Percentiles rank a stretch among this genome's conserved stretches.
Conservation (phyloP, 2,329 filamentous ascomycete genomes). For the Sporothrix schenckii region DNA sequence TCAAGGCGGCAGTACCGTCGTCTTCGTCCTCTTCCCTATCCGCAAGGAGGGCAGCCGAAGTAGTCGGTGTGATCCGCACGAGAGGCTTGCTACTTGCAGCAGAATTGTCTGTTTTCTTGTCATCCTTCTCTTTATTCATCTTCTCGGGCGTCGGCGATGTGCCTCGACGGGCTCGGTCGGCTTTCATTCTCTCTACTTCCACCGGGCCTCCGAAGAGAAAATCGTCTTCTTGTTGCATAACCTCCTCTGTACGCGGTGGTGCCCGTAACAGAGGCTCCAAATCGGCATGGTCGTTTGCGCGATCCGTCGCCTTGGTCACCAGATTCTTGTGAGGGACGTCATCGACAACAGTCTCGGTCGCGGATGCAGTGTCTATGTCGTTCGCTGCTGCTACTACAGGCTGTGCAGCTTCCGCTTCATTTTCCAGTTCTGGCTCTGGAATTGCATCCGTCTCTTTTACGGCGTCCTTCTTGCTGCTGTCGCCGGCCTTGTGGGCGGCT, state of each 20-base stretch:
- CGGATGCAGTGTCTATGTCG: neutral
- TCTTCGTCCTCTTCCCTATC: neutral
- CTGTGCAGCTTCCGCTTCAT: neutral
- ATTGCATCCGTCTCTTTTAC: neutral
- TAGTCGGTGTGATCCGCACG: constrained; percentile 46
- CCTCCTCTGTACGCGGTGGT: constrained; percentile 13
- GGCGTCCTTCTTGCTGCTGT: neutral
- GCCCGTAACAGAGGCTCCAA: neutral
- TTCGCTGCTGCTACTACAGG: constrained; percentile 12
- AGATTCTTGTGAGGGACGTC: neutral
- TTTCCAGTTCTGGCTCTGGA: neutral
- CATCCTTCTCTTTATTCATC: neutral
- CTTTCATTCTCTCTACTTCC: constrained; percentile 20
- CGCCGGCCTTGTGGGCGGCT: neutral
- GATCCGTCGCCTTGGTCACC: neutral
- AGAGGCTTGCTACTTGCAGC: neutral
- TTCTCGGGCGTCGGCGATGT: constrained; percentile 3
- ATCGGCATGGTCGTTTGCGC: constrained; percentile 24
- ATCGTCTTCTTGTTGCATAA: constrained; percentile 19
- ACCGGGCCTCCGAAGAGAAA: constrained; percentile 20
- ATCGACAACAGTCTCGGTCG: neutral
- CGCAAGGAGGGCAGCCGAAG: constrained; percentile 44
- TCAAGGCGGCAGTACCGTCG: neutral
- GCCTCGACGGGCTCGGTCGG: neutral
- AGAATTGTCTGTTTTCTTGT: neutral